Conservation (phyloP, 148 eudicot species). For the Rhododendron vialii region DNA sequence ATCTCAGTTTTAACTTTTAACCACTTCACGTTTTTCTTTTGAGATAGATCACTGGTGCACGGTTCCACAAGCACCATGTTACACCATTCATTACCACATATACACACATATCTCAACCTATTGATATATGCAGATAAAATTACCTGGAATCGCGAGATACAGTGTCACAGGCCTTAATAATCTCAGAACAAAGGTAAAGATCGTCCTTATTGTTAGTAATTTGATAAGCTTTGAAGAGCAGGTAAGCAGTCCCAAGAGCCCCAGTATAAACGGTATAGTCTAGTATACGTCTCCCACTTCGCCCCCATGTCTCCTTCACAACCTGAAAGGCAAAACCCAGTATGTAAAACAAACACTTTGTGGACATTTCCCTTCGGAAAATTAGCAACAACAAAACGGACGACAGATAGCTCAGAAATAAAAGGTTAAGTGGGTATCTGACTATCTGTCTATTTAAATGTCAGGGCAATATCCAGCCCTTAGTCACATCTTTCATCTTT, state of each 20-base stretch:
- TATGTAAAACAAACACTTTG: constrained; percentile 11
- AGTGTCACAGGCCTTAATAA: constrained; percentile 65
- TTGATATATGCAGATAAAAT: not conserved
- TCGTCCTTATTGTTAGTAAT: constrained; percentile 44
- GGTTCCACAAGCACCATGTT: not conserved
- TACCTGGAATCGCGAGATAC: constrained; percentile 62
- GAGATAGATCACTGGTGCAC: not conserved
- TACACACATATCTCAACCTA: not conserved
- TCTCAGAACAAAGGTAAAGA: constrained; percentile 50
- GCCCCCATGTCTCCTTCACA: constrained; percentile 73
- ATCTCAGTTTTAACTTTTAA: not conserved
- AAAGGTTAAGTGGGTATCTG: not conserved
- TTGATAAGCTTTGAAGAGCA: constrained; percentile 68
- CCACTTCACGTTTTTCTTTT: not conserved
- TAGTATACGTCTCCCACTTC: constrained; percentile 37
- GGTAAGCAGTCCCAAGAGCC: constrained; percentile 75
- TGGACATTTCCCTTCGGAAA: not conserved
- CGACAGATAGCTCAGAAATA: not conserved
- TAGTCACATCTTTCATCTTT: not conserved
- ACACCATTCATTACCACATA: not conserved
- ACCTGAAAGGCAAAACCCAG: constrained; percentile 37
- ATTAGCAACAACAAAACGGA: not conserved
- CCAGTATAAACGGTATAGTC: constrained; percentile 79
- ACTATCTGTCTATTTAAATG: not conserved
- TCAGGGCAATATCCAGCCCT: not conserved